These are phyloP conservation scores for Apiotrichum gracile DNA, from an alignment of 1,284 basidiomycete genomes.

Conservation along the genomic window DNA sequence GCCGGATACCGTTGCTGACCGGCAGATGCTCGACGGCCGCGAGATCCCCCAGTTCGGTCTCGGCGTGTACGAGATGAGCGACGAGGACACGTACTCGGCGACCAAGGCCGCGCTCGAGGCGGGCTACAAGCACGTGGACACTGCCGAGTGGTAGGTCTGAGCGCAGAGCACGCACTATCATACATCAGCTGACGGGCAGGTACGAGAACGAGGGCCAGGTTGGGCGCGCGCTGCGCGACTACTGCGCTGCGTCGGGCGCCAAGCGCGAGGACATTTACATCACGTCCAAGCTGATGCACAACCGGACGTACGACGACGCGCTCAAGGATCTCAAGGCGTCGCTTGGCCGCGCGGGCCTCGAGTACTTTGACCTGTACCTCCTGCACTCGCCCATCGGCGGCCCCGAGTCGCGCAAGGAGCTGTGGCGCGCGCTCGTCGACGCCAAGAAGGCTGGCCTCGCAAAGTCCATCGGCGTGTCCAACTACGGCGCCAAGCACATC, in stretches of 20 bases:
- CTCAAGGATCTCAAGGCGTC: constrained; percentile 55
- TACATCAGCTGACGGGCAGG: constrained; percentile 47
- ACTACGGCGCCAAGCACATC: constrained; percentile 50
- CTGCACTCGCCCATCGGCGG: constrained; percentile 50
- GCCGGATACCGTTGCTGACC: not conserved
- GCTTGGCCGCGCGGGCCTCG: constrained; percentile 54
- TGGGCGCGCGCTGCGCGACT: constrained; percentile 58
- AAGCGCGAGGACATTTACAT: constrained; percentile 60
- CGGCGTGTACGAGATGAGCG: constrained; percentile 61
- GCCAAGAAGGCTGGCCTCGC: constrained; percentile 47
- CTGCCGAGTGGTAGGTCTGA: constrained; percentile 42
- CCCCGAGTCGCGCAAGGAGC: constrained; percentile 41
- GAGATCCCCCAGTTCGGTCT: constrained; percentile 61
- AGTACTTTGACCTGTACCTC: constrained; percentile 47
- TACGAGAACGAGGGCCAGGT: constrained; percentile 64
- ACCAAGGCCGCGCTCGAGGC: constrained; percentile 62
- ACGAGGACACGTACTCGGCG: constrained; percentile 55
- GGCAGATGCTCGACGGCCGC: constrained; percentile 58
- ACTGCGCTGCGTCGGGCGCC: constrained; percentile 39
- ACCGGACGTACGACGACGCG: constrained; percentile 53
- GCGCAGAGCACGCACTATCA: not conserved
- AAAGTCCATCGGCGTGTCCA: constrained; percentile 49
- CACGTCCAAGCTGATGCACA: constrained; percentile 63
- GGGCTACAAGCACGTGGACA: constrained; percentile 62
- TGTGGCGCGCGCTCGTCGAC: constrained; percentile 48